Evolutionary conservation across 805 yeast species (phyloP).

Genomic region (Candida sakaeoensis): DNA sequence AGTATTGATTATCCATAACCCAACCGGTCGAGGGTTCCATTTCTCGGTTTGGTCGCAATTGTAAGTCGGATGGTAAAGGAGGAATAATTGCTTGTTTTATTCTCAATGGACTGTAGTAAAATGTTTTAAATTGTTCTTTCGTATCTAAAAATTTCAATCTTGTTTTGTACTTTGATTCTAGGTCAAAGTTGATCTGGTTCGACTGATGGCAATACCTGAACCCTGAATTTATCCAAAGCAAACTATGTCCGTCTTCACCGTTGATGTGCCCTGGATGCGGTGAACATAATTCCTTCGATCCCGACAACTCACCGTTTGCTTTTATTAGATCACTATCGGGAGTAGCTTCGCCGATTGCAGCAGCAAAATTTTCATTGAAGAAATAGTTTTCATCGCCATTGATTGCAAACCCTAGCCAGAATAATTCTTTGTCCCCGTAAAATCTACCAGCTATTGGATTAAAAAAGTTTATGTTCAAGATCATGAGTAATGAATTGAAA

Average conservation of each 20-base stretch:
- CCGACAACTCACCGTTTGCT: conserved; percentile 18
- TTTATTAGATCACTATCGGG: conserved; percentile 21
- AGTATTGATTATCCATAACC: conserved; percentile 47
- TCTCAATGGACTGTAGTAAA: conserved; percentile 30
- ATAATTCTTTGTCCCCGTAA: conserved; percentile 30
- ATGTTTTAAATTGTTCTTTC: conserved; percentile 19
- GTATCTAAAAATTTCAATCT: conserved; percentile 22
- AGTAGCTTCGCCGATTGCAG: conserved; percentile 28
- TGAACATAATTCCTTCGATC: conserved; percentile 34
- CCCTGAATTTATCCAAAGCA: conserved; percentile 45
- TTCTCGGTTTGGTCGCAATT: conserved; percentile 19
- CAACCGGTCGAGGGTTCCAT: conserved; percentile 53
- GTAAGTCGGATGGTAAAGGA: conserved; percentile 41
- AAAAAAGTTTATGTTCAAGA: conserved; percentile 26
- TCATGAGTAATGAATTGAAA: conserved; percentile 23
- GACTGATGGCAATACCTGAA: conserved; percentile 37
- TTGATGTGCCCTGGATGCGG: conserved; percentile 43
- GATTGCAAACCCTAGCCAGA: conserved; percentile 26
- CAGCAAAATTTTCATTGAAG: conserved; percentile 22
- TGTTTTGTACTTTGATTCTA: conserved; percentile 22
- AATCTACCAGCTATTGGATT: conserved; percentile 15
- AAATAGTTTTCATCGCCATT: conserved; percentile 25
- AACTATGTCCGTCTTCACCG: conserved; percentile 25
- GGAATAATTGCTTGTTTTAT: conserved; percentile 50
- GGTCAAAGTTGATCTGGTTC: conserved; percentile 26